Evolutionary conservation across 495 filamentous ascomycete genomes (phyloP).

Genomic region (Aspergillus wentii): DNA sequence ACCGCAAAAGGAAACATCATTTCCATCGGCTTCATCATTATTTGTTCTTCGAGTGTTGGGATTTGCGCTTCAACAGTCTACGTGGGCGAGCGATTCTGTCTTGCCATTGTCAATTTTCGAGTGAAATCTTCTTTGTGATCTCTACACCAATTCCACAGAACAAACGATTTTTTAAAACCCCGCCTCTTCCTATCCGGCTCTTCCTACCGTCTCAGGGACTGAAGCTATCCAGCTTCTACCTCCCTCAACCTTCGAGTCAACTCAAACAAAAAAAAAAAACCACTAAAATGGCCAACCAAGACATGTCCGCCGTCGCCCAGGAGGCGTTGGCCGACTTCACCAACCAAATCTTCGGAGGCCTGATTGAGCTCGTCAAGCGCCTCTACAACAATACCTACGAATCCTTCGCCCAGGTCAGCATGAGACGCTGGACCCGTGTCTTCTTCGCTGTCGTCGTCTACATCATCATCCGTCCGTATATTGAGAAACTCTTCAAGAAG

Average conservation of each 20-base stretch:
- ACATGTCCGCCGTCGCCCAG: conserved; percentile 18
- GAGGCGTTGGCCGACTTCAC: conserved; percentile 35
- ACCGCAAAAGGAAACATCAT: conserved; percentile 5
- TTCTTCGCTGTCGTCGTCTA: conserved; percentile 58
- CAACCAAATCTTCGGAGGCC: conserved; percentile 23
- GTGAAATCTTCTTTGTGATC: too few relatives aligned
- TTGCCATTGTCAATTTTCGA: too few relatives aligned
- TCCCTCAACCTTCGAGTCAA: neutral
- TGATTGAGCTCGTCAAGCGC: conserved; percentile 20
- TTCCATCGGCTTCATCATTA: too few relatives aligned
- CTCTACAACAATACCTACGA: conserved; percentile 51
- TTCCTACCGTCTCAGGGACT: too few relatives aligned
- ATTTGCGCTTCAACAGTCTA: too few relatives aligned
- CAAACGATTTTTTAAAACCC: too few relatives aligned
- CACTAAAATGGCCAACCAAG: conserved; percentile 19
- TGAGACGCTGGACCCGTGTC: conserved; percentile 56
- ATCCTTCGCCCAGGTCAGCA: conserved; percentile 50
- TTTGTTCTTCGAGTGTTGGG: too few relatives aligned
- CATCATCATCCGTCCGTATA: conserved; percentile 60
- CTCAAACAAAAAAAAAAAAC: conserved; percentile 6
- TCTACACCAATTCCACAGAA: too few relatives aligned
- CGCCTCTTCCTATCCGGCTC: too few relatives aligned
- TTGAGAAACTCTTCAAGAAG: conserved; percentile 48
- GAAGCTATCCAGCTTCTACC: too few relatives aligned
- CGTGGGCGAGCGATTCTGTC: too few relatives aligned